Percentiles rank a stretch among this genome's conserved stretches.
phyloP scores from a whole-genome alignment of 202 grass and related monocot genomes.

The Tripidium arundinaceum region DNA sequence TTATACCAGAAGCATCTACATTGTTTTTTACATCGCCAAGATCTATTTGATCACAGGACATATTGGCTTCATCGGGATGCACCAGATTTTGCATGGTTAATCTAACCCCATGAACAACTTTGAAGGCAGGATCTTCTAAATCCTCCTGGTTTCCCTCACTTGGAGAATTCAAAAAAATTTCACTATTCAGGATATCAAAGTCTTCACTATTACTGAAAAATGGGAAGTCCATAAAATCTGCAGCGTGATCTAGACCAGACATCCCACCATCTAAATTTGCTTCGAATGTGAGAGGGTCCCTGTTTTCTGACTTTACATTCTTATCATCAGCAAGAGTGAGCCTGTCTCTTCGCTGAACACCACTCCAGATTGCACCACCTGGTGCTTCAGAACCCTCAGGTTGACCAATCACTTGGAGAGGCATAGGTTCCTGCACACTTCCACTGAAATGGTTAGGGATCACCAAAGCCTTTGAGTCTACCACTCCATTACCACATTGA shows the following conservation, averaged over 20 bases:
- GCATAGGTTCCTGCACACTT: conserved; percentile 28
- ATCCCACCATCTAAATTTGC: conserved; percentile 40
- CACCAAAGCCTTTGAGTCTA: conserved; percentile 39
- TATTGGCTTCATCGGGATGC: conserved; percentile 40
- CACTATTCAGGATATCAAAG: conserved; percentile 66
- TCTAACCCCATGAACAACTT: conserved; percentile 3
- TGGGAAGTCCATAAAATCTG: conserved; percentile 68
- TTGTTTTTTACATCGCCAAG: conserved; percentile 19
- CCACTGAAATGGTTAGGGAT: conserved; percentile 34
- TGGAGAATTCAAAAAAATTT: conserved; percentile 69
- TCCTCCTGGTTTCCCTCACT: conserved; percentile 52
- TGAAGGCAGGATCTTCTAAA: conserved; percentile 37
- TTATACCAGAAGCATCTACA: conserved; percentile 33
- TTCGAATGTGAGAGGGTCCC: conserved; percentile 35
- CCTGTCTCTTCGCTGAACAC: conserved; percentile 32
- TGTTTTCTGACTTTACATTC: conserved; percentile 38
- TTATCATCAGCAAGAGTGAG: conserved; percentile 31
- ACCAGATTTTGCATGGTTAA: conserved; percentile 36
- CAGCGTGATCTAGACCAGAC: conserved; percentile 37
- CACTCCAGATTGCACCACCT: conserved; percentile 43
- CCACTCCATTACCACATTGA: conserved; percentile 34
- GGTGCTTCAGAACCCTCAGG: conserved; percentile 43
- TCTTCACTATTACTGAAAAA: conserved; percentile 56
- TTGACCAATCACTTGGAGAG: conserved; percentile 20
- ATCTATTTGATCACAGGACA: conserved; percentile 47